Evolutionary conservation across 345 rosid genomes (phyloP), one percentile per base, ranked within the genome.

Genomic region (Linum tenue): DNA sequence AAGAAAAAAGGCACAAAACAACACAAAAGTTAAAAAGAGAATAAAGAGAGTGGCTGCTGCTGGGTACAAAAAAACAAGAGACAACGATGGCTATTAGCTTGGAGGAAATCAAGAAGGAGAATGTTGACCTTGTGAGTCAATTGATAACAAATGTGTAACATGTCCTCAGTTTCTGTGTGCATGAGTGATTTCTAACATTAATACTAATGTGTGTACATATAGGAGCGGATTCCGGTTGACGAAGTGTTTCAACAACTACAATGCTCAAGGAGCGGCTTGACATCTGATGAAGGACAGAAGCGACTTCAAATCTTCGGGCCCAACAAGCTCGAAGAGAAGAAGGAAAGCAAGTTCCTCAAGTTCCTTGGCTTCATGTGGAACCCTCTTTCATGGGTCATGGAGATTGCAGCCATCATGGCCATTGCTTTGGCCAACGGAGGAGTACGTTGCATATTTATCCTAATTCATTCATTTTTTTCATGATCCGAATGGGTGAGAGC

Each of bases 291-390:
- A 81, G 97, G 91, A 6, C 81, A 79, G 31, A 85, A 82, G 60
- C 80, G 98, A 86, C 78, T 90, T 14, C 75, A 74, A 60, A 71
- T 88, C 7, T 92, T 92, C 75, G 98, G 98, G 42, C 89, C 80
- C 61, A 92, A 92, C 84, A 92, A 92, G 79, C 94, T 92, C 3
- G 97, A 92, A 76, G 98, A 92, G 85, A 92, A 87, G 72, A 79
- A 79, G 66, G 96, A 89, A 62, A 86, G 70, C 76, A 89, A 89
- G 79, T 0, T 89, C 61, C 70, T 86, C 68, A 89, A 85, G 67
- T 89, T 89, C 72, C 76, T 89, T 74, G 91, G 96, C 35, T 89
- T 89, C 78, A 89, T 89, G 94, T 89, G 96, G 96, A 89, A 89
- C 65, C 91, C 96, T 1, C 96, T 86, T 50, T 89, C 96, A 3